Base-by-base conservation (phyloP, 139 green algal genomes). In the Edaphochlamys debaryana region DNA sequence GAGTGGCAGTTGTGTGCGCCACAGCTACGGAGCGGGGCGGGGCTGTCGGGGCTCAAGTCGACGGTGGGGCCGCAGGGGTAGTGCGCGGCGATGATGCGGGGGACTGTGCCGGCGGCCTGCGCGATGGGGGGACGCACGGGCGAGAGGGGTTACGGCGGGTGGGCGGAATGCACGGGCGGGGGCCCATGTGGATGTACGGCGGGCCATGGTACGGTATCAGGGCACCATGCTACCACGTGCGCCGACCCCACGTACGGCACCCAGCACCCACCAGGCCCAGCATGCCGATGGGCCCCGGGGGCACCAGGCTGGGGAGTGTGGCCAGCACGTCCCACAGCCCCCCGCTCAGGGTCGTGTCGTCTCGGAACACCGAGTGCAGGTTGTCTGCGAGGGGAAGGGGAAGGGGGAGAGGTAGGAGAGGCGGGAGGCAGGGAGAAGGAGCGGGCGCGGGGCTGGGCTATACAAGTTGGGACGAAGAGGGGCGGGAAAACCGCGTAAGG, bases 221-320 rank as follows among this genome's bases (percentile, higher is more conserved):
- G 60, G 3, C 23, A 37, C 29, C 29, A 5, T 29, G 30, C 19
- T 67, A 15, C 48, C 9, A 15, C 48, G 48, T 23, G 48, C 48
- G 48, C 11, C 48, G n/a, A 54, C 48, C 9, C 48, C 11, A 54
- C 48, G 48, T 54, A 15, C 15, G 48, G 48, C 50, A 19, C 6
- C 50, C 50, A 58, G 8, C 66, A 70, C 66, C 20, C 66, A 79
- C 72, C 72, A 79, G 54, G 2, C 72, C 72, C 45, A 79, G 52
- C 52, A 79, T 34, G 17, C 54, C 72, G 5, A 79, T 30, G 13
- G 72, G 72, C 25, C 68, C 72, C 1, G 54, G 36, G 2, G 72
- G 72, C 36, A 79, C 72, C 52, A 79, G 34, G 9, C 22, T 37
- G 4, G 72, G 72, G 25, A 79, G 54, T 4, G 23, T 54, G 25